A percentile compares a stretch with the other conserved stretches of the same genome.
These are phyloP conservation scores for Manihot esculenta DNA, from an alignment of 441 rosid genomes.

Conservation along the genomic window DNA sequence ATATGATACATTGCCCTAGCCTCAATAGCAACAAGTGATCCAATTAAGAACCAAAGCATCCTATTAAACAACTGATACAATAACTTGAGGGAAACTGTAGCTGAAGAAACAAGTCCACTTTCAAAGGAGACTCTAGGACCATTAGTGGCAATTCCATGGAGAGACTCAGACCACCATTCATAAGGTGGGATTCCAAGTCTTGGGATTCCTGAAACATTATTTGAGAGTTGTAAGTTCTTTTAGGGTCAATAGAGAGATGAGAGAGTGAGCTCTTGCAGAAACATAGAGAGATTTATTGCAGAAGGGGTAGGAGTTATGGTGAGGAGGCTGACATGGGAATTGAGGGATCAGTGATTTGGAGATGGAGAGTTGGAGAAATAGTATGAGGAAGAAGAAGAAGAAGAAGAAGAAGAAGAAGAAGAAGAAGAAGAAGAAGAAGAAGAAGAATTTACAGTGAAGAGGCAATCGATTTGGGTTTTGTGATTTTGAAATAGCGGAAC, in stretches of 20 bases:
- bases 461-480: no score
- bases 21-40: constrained; percentile 65
- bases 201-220: constrained; percentile 74
- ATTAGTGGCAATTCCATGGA: constrained; percentile 86
- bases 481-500: no score
- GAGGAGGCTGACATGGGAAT: no score
- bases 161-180: constrained; percentile 99
- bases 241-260: constrained; percentile 66
- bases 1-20: no score
- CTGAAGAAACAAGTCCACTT: constrained; percentile 61
- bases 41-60: constrained; percentile 70
- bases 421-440: constrained; percentile 18
- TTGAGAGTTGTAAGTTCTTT: constrained; percentile 62
- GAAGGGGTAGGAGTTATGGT: no score
- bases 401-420: constrained; percentile 33
- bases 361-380: no score
- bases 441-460: not conserved
- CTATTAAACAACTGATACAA: constrained; percentile 82
- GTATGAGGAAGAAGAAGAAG: no score
- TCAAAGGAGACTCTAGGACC: constrained; percentile 84
- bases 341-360: no score
- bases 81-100: constrained; percentile 95
- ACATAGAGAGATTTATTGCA: no score
- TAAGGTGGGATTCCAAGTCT: constrained; percentile 73
- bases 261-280: no score